Evolutionary conservation across 495 filamentous ascomycete species (phyloP).

Genomic region (Penicillium fimorum): DNA sequence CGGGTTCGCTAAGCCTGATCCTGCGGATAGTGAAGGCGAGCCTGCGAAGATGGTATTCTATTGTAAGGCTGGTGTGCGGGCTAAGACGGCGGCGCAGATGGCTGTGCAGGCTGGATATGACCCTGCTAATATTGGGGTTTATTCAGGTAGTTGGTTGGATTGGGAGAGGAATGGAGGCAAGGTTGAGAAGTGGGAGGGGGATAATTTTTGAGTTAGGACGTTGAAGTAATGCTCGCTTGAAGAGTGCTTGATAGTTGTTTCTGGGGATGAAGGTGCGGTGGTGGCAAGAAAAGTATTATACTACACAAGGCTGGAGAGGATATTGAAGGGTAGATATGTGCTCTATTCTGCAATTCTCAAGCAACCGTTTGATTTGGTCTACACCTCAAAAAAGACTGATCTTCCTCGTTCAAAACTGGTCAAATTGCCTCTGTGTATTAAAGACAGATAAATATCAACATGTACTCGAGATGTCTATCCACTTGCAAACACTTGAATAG

Average conservation of each 20-base stretch:
- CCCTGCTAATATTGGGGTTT: constrained; percentile 71
- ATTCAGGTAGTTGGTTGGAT: constrained; percentile 86
- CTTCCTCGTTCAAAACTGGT: neutral
- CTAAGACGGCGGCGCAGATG: constrained; percentile 73
- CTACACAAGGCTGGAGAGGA: neutral
- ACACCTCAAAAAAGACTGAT: neutral
- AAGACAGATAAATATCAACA: neutral
- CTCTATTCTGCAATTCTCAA: neutral
- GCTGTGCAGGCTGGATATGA: constrained; percentile 74
- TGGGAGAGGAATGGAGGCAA: constrained; percentile 70
- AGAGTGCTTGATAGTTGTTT: neutral
- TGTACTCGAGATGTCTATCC: neutral
- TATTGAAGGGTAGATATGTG: neutral
- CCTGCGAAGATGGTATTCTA: constrained; percentile 71
- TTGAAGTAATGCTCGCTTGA: neutral
- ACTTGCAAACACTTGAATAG: constrained; percentile 8
- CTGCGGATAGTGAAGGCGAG: constrained; percentile 11
- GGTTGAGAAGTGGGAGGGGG: constrained; percentile 52
- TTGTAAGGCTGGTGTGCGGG: constrained; percentile 87
- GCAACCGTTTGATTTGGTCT: neutral
- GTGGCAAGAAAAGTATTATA: constrained; percentile 1
- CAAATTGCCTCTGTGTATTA: neutral
- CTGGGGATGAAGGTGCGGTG: neutral
- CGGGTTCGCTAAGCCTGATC: constrained; percentile 44
- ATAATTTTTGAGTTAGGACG: constrained; percentile 18